Base-by-base conservation (phyloP, 1,139 yeast genomes). In the Kurtzmaniella quercitrusa region DNA sequence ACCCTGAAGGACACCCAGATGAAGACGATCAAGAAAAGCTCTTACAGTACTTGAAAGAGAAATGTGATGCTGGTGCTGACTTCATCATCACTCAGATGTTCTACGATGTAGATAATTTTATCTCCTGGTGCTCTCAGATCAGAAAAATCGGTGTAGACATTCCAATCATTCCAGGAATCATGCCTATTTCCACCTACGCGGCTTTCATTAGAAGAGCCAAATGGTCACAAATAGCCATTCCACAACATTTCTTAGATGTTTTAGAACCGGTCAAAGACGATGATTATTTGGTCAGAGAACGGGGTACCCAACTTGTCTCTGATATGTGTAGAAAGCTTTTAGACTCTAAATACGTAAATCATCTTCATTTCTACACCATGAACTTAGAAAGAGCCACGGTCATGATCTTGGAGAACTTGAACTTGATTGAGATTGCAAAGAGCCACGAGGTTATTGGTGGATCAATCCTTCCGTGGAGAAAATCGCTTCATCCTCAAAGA, bases 151-250 rank as follows among this genome's bases (percentile, higher is more conserved):
- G 96, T n/a, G 77, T 93, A 50, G 73, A 73, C 39, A 81, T 87
- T 45, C 98, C 98, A 36, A 87, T 93, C 53, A 85, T 93, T 49
- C 98, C 98, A 1, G 98, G 98, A 21, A 90, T 93, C 63, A 93
- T 93, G 98, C 98, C 98, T 18, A 91, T 93, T 49, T 84, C 96
- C 16, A 89, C 97, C 9, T 91, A 91, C 66, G 88, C 95, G 33
- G 82, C 96, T 3, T 93, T 93, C 60, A 66, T 89, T 51, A 83
- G 98, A 67, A 81, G 98, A 59, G 96, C 97, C 14, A 83, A 81
- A 47, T 93, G 98, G 98, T 89, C 96, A 45, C 85, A 85, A 58
- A 82, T 93, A 53, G 66, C 76, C 37, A 77, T 93, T 50, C 98
- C 98, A 4, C 75, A 76, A 51, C 77, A 79, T 46, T 90, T 91